These are phyloP conservation scores for Pulveroboletus ravenelii DNA, from an alignment of 768 basidiomycete genomes.

Conservation along the genomic window DNA sequence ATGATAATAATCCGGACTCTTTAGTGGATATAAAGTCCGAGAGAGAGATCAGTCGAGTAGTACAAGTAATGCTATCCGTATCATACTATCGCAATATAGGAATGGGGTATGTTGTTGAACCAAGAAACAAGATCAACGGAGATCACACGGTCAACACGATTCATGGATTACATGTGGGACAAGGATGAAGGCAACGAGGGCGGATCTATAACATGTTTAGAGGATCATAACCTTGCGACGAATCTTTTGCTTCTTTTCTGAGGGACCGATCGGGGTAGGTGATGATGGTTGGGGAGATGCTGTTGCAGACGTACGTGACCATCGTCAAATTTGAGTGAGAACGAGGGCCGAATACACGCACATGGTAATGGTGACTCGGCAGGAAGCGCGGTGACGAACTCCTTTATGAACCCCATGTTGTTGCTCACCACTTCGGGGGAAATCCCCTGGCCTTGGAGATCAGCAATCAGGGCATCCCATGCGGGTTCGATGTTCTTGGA, in stretches of 20 bases:
- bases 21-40: slow-evolving; percentile 14
- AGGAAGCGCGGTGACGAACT: slow-evolving; percentile 17
- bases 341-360: slow-evolving; percentile 2
- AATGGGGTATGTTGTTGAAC: slow-evolving; percentile 10
- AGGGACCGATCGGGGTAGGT: slow-evolving; percentile 6
- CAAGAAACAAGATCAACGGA: slow-evolving; percentile 6
- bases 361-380: slow-evolving; percentile 6
- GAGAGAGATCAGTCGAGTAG: slow-evolving; percentile 1
- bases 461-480: slow-evolving; percentile 45
- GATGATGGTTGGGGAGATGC: slow-evolving; percentile 6
- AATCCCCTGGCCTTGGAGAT: slow-evolving; percentile 39
- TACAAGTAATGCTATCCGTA: slow-evolving; percentile 23
- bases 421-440: slow-evolving; percentile 27
- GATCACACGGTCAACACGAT: slow-evolving; percentile 1
- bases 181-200: neutral
- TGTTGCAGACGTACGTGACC: neutral
- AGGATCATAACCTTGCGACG: slow-evolving; percentile 30
- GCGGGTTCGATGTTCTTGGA: slow-evolving; percentile 49
- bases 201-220: slow-evolving; percentile 6
- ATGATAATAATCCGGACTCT: slow-evolving; percentile 5
- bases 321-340: neutral
- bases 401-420: slow-evolving; percentile 35
- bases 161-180: no score
- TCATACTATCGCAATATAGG: slow-evolving; percentile 14
- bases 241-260: slow-evolving; percentile 29